Evolutionary conservation across 495 filamentous ascomycete genomes (phyloP), one percentile per base, ranked within the genome.

Genomic region (Penicillium antarcticum): DNA sequence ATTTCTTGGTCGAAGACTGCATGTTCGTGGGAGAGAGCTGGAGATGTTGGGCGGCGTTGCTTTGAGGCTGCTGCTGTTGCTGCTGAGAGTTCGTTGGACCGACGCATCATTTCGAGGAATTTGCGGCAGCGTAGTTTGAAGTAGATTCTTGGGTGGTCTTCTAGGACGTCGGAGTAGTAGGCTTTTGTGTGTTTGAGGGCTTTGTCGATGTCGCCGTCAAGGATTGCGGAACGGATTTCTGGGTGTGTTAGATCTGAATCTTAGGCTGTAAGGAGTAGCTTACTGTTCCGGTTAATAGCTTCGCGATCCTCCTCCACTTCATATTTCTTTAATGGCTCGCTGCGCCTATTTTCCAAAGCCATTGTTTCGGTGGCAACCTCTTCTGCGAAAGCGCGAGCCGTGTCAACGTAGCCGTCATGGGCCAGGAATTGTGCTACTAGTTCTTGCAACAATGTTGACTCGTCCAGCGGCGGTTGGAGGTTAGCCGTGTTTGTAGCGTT

Each of bases 351-450:
- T 45, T 79, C 77, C 24, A 95, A 68, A 7, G 85, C 80, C 51
- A 71, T 70, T 51, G 84, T 82, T 65, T 95, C 91, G 14, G 75
- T 73, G 32, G 83, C 82, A 5, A 95, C 84, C 63, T 97, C 95
- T 61, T 87, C 80, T 6, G 87, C 84, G 70, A 99, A 97, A 0
- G 88, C 90, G 53, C 84, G 81, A 13, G 92, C 91, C 6, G 94
- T 95, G 51, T 96, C 92, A n/a, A 97, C 85, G 56, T 96, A 97
- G 48, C 94, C 95, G 64, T 97, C 95, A 60, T 97, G 94, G 33
- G 89, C 88, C 6, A 99, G 76, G 58, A 92, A 96, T 67, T 97
- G 92, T 10, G 90, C 79, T 14, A 95, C 86, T 52, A 92, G 67
- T 55, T 87, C 80, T 65, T 97, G 94, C 34, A 96, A 80, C 26